Evolutionary conservation across 371 early-diverging fungal genomes (phyloP), one percentile per base, ranked within the genome.

Genomic region (Vairimorpha necatrix): DNA sequence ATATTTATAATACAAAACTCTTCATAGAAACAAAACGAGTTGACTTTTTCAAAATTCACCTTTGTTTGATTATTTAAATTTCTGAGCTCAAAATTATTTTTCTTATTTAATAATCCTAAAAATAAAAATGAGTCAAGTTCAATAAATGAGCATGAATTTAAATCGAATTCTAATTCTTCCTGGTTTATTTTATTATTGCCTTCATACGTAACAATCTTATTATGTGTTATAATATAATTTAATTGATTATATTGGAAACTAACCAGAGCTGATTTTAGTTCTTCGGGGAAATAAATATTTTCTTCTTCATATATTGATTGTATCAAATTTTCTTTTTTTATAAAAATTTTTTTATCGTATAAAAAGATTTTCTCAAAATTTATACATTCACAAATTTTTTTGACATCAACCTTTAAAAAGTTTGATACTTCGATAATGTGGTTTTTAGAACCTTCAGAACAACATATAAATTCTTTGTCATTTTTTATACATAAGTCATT

Each of bases 401-500:
- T 22, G 22, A 69, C 50, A 36, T 69, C 60, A 36, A 56, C 22
- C 11, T 54, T 54, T 24, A 69, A 56, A 14, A 42, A 56, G 26
- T 38, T 36, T 30, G 48, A 47, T 3, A 69, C 34, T 26, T 38
- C 24, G 4, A 54, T 24, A n/a, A 69, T 26, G 14, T 46, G 38
- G 0, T 54, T 54, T 20, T 53, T 13, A 0, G 58, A 18, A 11
- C 70, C 70, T 54, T 69, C 70, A 16, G 42, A 36, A 34, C 6
- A 42, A 36, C 39, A 33, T 18, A 39, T 42, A 0, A 13, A 54
- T 38, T 69, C 33, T 0, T 24, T 36, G 0, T 69, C 39, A 24
- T n/a, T 34, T 26, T 54, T 50, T 39, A 69, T 32, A 1, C 26
- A 33, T 16, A 58, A 39, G 26, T 42, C 70, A 58, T 69, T 69